phyloP scores from a whole-genome alignment of 1,139 yeast species.

The Fermentozyma sake region DNA sequence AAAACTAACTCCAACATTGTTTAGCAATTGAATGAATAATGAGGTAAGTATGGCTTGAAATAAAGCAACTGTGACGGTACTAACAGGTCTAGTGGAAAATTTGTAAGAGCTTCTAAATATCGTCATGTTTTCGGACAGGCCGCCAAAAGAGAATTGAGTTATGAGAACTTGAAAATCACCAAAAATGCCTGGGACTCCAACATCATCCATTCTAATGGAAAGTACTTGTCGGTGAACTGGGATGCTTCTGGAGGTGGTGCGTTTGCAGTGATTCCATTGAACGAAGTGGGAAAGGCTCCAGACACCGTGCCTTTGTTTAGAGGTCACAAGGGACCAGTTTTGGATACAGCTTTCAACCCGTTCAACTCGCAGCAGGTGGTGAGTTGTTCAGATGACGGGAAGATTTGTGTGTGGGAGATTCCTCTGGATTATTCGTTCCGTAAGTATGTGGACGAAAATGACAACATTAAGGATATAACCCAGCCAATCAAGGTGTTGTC shows the following conservation, averaged over 20 bases:
- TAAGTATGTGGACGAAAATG: slow-evolving; percentile 54
- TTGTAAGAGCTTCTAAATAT: slow-evolving; percentile 93
- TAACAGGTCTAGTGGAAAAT: slow-evolving; percentile 62
- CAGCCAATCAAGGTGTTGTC: slow-evolving; percentile 62
- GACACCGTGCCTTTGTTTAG: slow-evolving; percentile 89
- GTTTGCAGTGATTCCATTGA: slow-evolving; percentile 83
- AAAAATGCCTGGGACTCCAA: slow-evolving; percentile 97
- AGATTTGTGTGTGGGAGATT: slow-evolving; percentile 79
- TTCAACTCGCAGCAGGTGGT: slow-evolving; percentile 73
- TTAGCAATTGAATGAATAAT: too few species aligned
- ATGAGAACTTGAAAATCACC: slow-evolving; percentile 80
- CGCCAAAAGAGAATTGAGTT: slow-evolving; percentile 79
- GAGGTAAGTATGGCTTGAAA: slow-evolving; percentile 5
- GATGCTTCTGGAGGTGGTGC: slow-evolving; percentile 97
- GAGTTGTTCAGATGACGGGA: slow-evolving; percentile 90
- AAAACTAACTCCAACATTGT: too few species aligned
- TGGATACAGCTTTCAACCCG: slow-evolving; percentile 93
- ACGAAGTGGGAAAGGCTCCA: slow-evolving; percentile 90
- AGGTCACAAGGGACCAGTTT: slow-evolving; percentile 92
- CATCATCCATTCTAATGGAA: slow-evolving; percentile 73
- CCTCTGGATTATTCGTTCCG: slow-evolving; percentile 76
- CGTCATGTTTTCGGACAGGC: slow-evolving; percentile 96
- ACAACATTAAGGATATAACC: slow-evolving; percentile 60
- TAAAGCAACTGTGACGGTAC: slow-evolving; percentile 5
- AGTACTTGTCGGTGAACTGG: slow-evolving; percentile 85